Base-by-base conservation (phyloP, 208 protist genomes). In the Phytomonas sp. region DNA sequence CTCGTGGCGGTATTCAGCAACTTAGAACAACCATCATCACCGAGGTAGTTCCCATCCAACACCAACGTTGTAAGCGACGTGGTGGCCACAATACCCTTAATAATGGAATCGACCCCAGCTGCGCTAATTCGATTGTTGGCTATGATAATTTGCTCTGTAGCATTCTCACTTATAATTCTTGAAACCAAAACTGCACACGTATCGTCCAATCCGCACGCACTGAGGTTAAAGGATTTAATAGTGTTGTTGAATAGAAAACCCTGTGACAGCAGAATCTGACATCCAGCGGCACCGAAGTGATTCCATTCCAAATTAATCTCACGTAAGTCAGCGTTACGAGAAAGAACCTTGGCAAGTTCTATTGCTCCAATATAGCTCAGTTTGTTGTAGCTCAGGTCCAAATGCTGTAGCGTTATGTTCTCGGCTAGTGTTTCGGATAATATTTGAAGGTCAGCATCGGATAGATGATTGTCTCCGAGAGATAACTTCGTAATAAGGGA, bases 281-380 rank as follows among this genome's bases (percentile, higher is more conserved):
- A 79, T 29, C 86, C 90, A 19, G 79, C 78, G 11, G 78, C 77
- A 30, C 87, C 77, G 69, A 97, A 84, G n/a, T 77, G 62, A 71
- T 97, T 97, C 85, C 89, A 93, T 74, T 97, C 87, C n/a, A 95
- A 34, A 72, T 95, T 95, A 34, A 97, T 72, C 71, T 87, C 77
- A 26, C 85, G 87, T n/a, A 97, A 67, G 67, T 95, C 90, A 45
- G 76, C 77, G 73, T 95, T 95, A 34, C 80, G 81, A 34, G 83
- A 80, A 8, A 97, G 73, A 64, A 95, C 82, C 60, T 85, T 79
- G 12, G 84, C 81, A 29, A 95, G 61, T 70, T 90, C 85, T 10
- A 82, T 63, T 26, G 89, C 92, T n/a, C 86, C 89, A 29, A 84
- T 60, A 67, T 82, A 88, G 45, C 85, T 83, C 71, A 97, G 87